Evolutionary conservation across 768 basidiomycete genomes (phyloP).

Genomic region (Cyclocybe aegerita): DNA sequence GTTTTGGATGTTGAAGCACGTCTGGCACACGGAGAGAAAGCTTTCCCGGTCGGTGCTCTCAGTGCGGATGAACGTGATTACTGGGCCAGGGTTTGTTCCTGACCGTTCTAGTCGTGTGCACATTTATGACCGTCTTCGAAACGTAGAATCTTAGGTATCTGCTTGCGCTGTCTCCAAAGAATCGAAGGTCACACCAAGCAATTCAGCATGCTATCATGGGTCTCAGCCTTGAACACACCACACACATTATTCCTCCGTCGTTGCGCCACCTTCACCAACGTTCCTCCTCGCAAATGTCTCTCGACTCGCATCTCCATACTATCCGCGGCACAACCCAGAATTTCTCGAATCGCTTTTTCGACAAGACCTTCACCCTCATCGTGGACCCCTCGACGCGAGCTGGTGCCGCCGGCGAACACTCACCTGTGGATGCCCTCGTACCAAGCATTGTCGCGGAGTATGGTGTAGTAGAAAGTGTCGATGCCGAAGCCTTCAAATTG

Average conservation of each 20-base stretch:
- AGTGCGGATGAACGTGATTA: conserved; percentile 79
- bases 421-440: conserved; percentile 85
- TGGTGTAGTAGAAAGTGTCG: conserved; percentile 68
- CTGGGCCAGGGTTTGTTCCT: conserved; percentile 73
- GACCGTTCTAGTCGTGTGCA: background rate
- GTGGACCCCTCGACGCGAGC: conserved; percentile 86
- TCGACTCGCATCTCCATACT: conserved; percentile 77
- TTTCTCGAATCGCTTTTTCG: conserved; percentile 83
- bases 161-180: conserved; percentile 62
- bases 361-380: conserved; percentile 81
- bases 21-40: conserved; percentile 49
- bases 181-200: conserved; percentile 55
- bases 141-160: conserved; percentile 72
- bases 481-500: conserved; percentile 40
- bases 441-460: conserved; percentile 88
- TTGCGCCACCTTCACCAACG: conserved; percentile 25
- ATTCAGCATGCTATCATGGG: conserved; percentile 78
- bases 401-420: conserved; percentile 89
- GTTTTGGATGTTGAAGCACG: conserved; percentile 59
- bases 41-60: conserved; percentile 66
- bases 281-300: conserved; percentile 31
- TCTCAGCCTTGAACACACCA: conserved; percentile 79
- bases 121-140: background rate
- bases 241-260: conserved; percentile 38
- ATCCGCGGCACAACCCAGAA: conserved; percentile 61